Percentiles rank a stretch among this genome's conserved stretches.
phyloP scores from a whole-genome alignment of 1,139 yeast genomes.

The Yamadazyma membranifaciens region DNA sequence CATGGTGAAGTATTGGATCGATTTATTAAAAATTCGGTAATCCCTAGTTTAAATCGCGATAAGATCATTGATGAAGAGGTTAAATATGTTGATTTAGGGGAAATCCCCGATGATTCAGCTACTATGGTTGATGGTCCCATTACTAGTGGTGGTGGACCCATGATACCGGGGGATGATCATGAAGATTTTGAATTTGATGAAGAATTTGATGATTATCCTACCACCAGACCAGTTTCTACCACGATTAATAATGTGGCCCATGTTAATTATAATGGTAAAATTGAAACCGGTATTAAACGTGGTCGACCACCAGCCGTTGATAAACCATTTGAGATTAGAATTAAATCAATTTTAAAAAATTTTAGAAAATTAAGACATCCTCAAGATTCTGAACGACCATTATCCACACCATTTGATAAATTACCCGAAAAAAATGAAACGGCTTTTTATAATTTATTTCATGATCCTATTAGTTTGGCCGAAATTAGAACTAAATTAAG shows the following conservation, averaged over 20 bases:
- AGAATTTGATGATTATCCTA: conserved; percentile 21
- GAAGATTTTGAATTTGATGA: conserved; percentile 40
- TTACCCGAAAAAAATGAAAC: conserved; percentile 75
- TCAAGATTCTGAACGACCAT: conserved; percentile 42
- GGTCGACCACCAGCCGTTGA: conserved; percentile 97
- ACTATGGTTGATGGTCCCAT: not conserved
- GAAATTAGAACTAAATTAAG: conserved; percentile 82
- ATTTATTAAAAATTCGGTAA: conserved; percentile 50
- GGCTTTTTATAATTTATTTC: conserved; percentile 63
- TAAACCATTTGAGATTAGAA: conserved; percentile 89
- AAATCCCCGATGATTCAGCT: conserved; percentile 55
- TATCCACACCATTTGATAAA: conserved; percentile 70
- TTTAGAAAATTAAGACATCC: conserved; percentile 70
- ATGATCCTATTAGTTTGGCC: conserved; percentile 77
- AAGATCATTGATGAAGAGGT: conserved; percentile 40
- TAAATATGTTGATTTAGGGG: conserved; percentile 71
- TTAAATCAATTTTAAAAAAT: conserved; percentile 79
- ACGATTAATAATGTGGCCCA: not conserved
- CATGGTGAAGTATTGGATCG: conserved; percentile 73
- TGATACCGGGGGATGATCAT: conserved; percentile 27
- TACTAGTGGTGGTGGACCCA: not conserved
- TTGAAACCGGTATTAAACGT: conserved; percentile 68
- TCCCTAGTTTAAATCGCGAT: conserved; percentile 53
- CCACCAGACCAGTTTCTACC: conserved; percentile 2
- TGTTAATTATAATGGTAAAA: conserved; percentile 1